These are phyloP conservation scores for Ophiostoma sp. DNA, from an alignment of 2,329 filamentous ascomycete species.

Conservation along the genomic window DNA sequence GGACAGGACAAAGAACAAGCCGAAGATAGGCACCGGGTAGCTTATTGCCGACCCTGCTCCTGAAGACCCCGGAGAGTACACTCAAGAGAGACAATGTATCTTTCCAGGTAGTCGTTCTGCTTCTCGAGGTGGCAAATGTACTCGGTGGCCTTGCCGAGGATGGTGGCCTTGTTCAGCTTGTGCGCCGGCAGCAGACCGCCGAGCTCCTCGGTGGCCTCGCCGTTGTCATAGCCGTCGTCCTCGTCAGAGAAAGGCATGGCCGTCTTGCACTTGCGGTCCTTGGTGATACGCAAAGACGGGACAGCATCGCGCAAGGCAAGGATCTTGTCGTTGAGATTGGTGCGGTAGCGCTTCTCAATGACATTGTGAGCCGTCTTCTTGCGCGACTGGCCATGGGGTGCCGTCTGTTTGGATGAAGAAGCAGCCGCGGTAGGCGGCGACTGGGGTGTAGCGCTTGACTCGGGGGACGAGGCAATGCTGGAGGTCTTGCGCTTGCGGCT, in stretches of 20 bases:
- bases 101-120: constrained; percentile 30
- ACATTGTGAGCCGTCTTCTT: constrained; percentile 83
- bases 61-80: constrained; percentile 2
- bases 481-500: constrained; percentile 34
- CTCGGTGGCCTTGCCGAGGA: constrained; percentile 39
- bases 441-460: constrained; percentile 25
- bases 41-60: constrained; percentile 6
- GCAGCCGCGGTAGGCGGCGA: constrained; percentile 27
- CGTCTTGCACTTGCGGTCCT: constrained; percentile 34
- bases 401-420: constrained; percentile 15
- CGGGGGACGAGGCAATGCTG: constrained; percentile 23
- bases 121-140: constrained; percentile 36
- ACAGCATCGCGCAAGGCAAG: constrained; percentile 69
- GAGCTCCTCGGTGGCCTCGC: constrained; percentile 39
- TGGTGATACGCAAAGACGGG: constrained; percentile 42
- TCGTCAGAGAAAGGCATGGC: constrained; percentile 34
- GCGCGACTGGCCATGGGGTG: constrained; percentile 25
- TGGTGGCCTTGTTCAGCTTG: constrained; percentile 42
- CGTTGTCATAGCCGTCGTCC: constrained; percentile 39
- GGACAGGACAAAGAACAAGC: neutral
- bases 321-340: constrained; percentile 80
- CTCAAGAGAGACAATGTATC: constrained; percentile 14
- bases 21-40: neutral
- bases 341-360: constrained; percentile 79
- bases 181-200: constrained; percentile 36